These are phyloP conservation scores for Inosperma sp. DNA, from an alignment of 768 basidiomycete genomes.

Conservation along the genomic window DNA sequence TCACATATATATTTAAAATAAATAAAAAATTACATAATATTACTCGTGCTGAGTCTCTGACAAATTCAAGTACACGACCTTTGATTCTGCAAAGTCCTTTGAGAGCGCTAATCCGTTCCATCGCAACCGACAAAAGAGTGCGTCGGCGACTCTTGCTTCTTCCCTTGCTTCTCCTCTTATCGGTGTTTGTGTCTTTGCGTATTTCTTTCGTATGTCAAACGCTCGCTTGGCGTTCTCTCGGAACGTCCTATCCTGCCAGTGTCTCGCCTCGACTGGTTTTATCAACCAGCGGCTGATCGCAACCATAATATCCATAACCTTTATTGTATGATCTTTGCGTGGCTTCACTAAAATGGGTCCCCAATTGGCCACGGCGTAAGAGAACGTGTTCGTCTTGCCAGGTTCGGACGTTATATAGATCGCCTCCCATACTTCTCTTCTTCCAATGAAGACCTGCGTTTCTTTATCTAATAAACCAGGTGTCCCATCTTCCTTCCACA, in stretches of 20 bases:
- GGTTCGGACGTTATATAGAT: conserved; percentile 5
- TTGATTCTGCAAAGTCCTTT: conserved; percentile 4
- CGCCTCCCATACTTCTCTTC: background rate
- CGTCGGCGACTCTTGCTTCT: conserved; percentile 4
- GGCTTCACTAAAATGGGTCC: conserved; percentile 6
- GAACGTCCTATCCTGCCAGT: conserved; percentile 7
- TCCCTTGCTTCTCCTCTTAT: conserved; percentile 2
- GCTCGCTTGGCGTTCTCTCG: conserved; percentile 1
- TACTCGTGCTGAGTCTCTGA: background rate
- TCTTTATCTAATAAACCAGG: background rate
- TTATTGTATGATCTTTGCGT: background rate
- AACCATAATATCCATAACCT: conserved; percentile 3
- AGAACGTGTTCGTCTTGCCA: conserved; percentile 2
- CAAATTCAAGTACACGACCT: conserved; percentile 4
- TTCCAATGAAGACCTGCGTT: background rate
- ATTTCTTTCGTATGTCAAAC: conserved; percentile 3
- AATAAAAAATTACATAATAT: background rate
- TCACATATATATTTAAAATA: background rate
- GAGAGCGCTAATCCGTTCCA: conserved; percentile 9
- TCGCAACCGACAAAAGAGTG: conserved; percentile 9
- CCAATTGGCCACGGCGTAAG: conserved; percentile 4
- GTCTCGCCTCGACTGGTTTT: conserved; percentile 2
- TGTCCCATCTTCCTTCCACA: background rate
- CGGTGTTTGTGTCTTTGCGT: background rate
- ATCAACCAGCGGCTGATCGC: conserved; percentile 9